Base-by-base conservation (phyloP, 2,329 filamentous ascomycete genomes). In the Talaromyces sp. region DNA sequence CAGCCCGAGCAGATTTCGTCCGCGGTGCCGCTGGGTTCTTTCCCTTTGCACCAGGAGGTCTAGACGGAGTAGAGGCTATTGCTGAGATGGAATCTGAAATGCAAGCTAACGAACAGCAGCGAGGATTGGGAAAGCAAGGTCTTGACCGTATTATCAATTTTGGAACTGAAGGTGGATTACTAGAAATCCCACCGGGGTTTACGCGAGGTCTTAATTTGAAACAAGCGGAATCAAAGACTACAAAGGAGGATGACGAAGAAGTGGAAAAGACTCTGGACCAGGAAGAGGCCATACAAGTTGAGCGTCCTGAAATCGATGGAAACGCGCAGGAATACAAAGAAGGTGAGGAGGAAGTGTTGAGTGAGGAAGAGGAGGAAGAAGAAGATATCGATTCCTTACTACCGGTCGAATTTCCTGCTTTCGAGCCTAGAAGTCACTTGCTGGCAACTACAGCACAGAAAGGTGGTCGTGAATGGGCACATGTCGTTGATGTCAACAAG, bases 401-500 rank as follows among this genome's bases (percentile, higher is more conserved):
- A 0, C 95, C 95, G 0, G 87, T 97, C 31, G 95, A 99, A 73
- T 99, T 97, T 72, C 93, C 95, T 1, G 91, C 96, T 13, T 78
- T 99, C 7, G 91, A 96, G 70, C 92, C 95, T 10, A 91, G 90
- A 73, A 89, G 89, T n/a, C 85, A 87, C 25, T 86, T 97, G 35
- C 85, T 90, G 22, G 82, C 89, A 61, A 89, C 90, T 9, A 87
- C 88, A 67, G 83, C 88, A 67, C 91, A 89, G 73, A 91, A 90
- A 72, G 87, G 87, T 45, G 90, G 91, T 7, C 89, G 87, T 71
- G 92, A 98, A 80, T 99, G 95, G 94, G 95, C 95, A 61, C 95
- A 99, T 79, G 96, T 99, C 88, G 94, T 99, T 1, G 94, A 99
- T 75, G 90, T 98, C 70, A 93, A 94, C 72, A 87, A 92, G 66